phyloP scores from a whole-genome alignment of 305 asterid species.

The Caryopteris hybrid region DNA sequence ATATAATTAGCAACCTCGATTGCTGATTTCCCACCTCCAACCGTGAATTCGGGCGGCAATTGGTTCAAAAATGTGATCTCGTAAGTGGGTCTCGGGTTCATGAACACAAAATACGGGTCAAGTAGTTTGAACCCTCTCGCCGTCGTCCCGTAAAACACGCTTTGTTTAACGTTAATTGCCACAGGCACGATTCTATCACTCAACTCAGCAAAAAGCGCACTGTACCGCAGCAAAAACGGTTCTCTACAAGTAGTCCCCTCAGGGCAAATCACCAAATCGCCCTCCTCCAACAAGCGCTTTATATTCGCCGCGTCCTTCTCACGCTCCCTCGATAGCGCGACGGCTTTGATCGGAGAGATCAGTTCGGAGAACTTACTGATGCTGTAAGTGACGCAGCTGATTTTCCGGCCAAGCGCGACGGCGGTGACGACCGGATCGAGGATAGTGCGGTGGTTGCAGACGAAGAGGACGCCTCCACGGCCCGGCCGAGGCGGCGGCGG shows the following conservation, averaged over 20 bases:
- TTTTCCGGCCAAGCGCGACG: slow-evolving; percentile 72
- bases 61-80: slow-evolving; percentile 70
- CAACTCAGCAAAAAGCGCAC: slow-evolving; percentile 74
- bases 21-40: slow-evolving; percentile 50
- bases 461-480: slow-evolving; percentile 60
- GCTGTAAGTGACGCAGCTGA: slow-evolving; percentile 83
- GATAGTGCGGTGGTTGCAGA: slow-evolving; percentile 75
- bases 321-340: slow-evolving; percentile 64
- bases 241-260: slow-evolving; percentile 87
- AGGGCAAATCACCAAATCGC: slow-evolving; percentile 71
- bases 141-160: slow-evolving; percentile 67
- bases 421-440: slow-evolving; percentile 78
- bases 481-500: slow-evolving; percentile 61
- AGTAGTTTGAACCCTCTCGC: slow-evolving; percentile 54
- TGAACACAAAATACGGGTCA: slow-evolving; percentile 84
- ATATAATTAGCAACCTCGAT: slow-evolving; percentile 75
- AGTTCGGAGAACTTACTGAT: slow-evolving; percentile 72
- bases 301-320: slow-evolving; percentile 65
- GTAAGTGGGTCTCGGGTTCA: slow-evolving; percentile 75
- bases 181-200: slow-evolving; percentile 77
- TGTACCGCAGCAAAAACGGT: slow-evolving; percentile 58
- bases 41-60: slow-evolving; percentile 49
- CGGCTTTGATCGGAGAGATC: slow-evolving; percentile 75
- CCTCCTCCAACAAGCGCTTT: slow-evolving; percentile 58
- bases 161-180: slow-evolving; percentile 58